These are phyloP conservation scores for Pseudopithomyces maydicus DNA, from an alignment of 2,329 filamentous ascomycete genomes.

Conservation along the genomic window DNA sequence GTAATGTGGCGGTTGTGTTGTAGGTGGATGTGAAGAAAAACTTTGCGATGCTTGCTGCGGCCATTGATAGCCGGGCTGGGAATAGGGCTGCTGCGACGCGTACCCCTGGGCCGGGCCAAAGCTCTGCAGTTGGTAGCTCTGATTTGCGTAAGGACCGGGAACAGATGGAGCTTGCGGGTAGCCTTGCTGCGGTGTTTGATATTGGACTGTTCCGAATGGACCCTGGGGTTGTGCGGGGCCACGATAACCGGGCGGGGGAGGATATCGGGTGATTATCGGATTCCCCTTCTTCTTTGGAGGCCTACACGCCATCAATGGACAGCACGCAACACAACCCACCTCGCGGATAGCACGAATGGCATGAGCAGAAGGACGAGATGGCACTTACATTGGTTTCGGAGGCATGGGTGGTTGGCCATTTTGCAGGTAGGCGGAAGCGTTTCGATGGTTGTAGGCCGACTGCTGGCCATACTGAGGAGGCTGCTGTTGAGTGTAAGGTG, in stretches of 20 bases:
- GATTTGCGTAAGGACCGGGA: conserved; percentile 26
- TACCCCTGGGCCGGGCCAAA: conserved; percentile 30
- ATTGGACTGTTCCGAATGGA: conserved; percentile 32
- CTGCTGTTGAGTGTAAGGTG: conserved; percentile 32
- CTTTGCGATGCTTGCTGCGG: conserved; percentile 20
- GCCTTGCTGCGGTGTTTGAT: conserved; percentile 31
- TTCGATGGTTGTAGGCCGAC: conserved; percentile 32
- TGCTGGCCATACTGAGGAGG: conserved; percentile 40
- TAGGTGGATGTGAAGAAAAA: conserved; percentile 28
- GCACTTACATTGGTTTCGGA: conserved; percentile 40
- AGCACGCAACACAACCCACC: not conserved
- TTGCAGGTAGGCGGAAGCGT: conserved; percentile 28
- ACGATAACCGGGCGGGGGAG: conserved; percentile 55
- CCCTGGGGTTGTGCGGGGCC: conserved; percentile 40
- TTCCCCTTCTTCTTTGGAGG: conserved; percentile 53
- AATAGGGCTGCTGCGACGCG: conserved; percentile 24
- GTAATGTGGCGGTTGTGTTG: conserved; percentile 28
- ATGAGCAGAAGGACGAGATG: not conserved
- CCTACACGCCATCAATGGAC: conserved; percentile 28
- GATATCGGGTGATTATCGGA: conserved; percentile 56
- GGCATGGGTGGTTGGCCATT: conserved; percentile 27
- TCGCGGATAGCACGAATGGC: not conserved
- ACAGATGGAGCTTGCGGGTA: conserved; percentile 30
- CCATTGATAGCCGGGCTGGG: conserved; percentile 31
- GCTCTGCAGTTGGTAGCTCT: conserved; percentile 29